Conservation (phyloP, 2,329 filamentous ascomycete genomes). For the Talaromyces albobiverticillius region DNA sequence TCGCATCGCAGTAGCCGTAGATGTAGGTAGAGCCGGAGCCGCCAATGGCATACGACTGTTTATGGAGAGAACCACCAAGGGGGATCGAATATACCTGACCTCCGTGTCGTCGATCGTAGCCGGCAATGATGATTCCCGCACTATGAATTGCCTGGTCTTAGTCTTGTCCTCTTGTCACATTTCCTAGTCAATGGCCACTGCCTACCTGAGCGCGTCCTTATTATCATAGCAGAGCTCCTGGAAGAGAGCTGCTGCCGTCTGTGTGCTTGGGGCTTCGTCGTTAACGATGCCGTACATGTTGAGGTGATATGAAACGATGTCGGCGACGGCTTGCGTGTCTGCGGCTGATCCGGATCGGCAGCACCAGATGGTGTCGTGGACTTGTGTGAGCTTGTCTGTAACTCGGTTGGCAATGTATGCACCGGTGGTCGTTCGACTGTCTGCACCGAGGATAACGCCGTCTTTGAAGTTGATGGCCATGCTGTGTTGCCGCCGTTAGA, state of each 20-base stretch:
- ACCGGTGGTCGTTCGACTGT: constrained; percentile 95
- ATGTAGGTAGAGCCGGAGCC: constrained; percentile 98
- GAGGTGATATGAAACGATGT: constrained; percentile 96
- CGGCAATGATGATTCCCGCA: constrained; percentile 97
- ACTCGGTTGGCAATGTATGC: constrained; percentile 99
- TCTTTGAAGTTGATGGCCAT: constrained; percentile 99
- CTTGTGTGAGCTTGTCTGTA: constrained; percentile 97
- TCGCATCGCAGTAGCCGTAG: constrained; percentile 95
- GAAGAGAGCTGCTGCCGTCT: constrained; percentile 92
- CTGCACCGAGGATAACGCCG: constrained; percentile 92
- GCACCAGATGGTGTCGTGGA: constrained; percentile 99
- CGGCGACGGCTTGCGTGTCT: constrained; percentile 95
- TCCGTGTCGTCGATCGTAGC: constrained; percentile 91
- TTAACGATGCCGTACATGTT: constrained; percentile 89
- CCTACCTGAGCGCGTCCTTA: constrained; percentile 87
- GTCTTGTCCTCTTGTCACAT: not conserved
- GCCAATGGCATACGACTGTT: constrained; percentile 92
- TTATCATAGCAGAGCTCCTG: constrained; percentile 98
- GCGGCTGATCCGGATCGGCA: constrained; percentile 96
- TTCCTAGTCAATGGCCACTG: constrained; percentile 13
- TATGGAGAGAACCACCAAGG: constrained; percentile 93
- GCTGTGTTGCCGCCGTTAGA: constrained; percentile 46
- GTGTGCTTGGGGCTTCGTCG: constrained; percentile 85
- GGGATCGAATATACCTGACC: constrained; percentile 98
- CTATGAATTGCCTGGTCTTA: constrained; percentile 44